These are phyloP conservation scores for Eucalyptus cladocalyx DNA, from an alignment of 345 rosid species.

Conservation along the genomic window DNA sequence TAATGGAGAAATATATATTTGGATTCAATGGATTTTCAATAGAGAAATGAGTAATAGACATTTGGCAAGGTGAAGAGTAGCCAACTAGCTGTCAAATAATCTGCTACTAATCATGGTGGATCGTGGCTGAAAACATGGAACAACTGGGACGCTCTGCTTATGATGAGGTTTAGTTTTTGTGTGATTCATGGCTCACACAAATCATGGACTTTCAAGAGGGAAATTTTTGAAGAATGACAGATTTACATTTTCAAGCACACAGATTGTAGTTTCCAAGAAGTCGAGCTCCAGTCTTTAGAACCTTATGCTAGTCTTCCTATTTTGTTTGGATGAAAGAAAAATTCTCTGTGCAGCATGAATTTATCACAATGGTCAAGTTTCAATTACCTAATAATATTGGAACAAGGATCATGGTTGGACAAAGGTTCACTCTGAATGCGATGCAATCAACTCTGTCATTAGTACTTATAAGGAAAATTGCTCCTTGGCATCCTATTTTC, in stretches of 20 bases:
- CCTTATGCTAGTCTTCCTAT: not conserved
- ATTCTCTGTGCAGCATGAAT: not conserved
- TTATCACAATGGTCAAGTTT: not conserved
- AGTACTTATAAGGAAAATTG: not conserved
- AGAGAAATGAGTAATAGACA: not conserved
- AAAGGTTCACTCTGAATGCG: not conserved
- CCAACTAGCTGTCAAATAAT: not conserved
- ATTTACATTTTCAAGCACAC: not conserved
- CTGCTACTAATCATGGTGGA: not conserved
- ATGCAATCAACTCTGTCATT: not conserved
- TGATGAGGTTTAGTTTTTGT: not conserved
- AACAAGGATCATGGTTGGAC: not conserved
- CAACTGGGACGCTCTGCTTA: not conserved
- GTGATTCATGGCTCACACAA: not conserved
- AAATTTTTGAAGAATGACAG: not conserved
- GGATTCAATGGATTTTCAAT: not conserved
- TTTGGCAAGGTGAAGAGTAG: not conserved
- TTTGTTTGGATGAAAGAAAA: not conserved
- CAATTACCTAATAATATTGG: not conserved
- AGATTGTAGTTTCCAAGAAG: not conserved
- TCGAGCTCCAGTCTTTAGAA: not conserved
- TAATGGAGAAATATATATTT: not conserved
- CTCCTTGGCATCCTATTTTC: not conserved
- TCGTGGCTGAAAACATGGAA: not conserved
- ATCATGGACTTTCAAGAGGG: not conserved